A percentile compares a stretch with the other conserved stretches of the same genome.
Conservation (phyloP, 805 yeast species). For the Yamadazyma insecticola region DNA sequence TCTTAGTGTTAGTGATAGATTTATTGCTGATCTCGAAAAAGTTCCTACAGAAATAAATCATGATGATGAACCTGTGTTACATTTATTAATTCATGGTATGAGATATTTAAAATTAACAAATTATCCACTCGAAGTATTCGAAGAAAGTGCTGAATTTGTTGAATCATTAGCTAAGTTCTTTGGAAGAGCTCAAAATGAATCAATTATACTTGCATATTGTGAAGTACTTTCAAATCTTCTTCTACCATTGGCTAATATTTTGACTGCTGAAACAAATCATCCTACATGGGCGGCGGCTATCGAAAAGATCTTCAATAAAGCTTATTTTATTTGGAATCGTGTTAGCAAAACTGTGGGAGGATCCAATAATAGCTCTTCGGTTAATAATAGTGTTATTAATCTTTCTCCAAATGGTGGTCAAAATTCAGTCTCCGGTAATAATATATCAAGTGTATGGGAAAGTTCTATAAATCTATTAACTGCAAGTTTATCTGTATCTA, state of each 20-base stretch:
- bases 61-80: slow-evolving; percentile 52
- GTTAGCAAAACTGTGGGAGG: slow-evolving; percentile 12
- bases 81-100: slow-evolving; percentile 87
- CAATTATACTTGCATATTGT: slow-evolving; percentile 72
- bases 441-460: slow-evolving; percentile 50
- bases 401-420: slow-evolving; percentile 9
- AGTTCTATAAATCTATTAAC: slow-evolving; percentile 63
- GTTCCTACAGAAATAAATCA: slow-evolving; percentile 43
- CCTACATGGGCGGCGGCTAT: slow-evolving; percentile 92
- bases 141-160: slow-evolving; percentile 89
- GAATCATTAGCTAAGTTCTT: slow-evolving; percentile 85
- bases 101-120: slow-evolving; percentile 71
- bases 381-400: slow-evolving; percentile 5
- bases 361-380: slow-evolving; percentile 2
- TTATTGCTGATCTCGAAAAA: slow-evolving; percentile 88
- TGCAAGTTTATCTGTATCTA: slow-evolving; percentile 74
- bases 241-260: slow-evolving; percentile 74
- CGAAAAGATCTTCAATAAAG: slow-evolving; percentile 50
- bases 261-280: slow-evolving; percentile 93
- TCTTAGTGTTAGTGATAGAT: slow-evolving; percentile 84
- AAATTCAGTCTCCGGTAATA: not conserved
- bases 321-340: slow-evolving; percentile 43
- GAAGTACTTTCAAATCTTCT: slow-evolving; percentile 75
- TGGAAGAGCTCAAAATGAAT: slow-evolving; percentile 55
- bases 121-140: slow-evolving; percentile 85